phyloP scores from a whole-genome alignment of 2,329 filamentous ascomycete species.

The Trichoderma gracile region DNA sequence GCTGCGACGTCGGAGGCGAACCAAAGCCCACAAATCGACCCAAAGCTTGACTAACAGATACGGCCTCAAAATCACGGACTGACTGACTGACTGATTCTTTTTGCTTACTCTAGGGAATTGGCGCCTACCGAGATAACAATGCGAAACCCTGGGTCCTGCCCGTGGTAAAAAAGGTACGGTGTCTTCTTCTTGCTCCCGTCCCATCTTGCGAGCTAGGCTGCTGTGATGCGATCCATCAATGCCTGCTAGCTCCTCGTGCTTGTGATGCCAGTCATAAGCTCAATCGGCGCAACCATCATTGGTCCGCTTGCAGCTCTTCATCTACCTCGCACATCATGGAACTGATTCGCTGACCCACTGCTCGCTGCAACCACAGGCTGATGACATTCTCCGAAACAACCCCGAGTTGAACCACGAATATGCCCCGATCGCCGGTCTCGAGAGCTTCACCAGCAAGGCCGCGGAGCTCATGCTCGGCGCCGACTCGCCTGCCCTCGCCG shows the following conservation, averaged over 20 bases:
- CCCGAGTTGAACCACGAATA: constrained; percentile 97
- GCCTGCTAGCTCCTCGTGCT: not conserved
- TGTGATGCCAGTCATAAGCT: constrained; percentile 12
- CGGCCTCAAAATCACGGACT: not conserved
- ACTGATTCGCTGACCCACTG: constrained; percentile 18
- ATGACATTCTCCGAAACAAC: constrained; percentile 84
- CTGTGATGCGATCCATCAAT: not conserved
- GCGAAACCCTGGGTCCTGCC: constrained; percentile 97
- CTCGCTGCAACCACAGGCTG: constrained; percentile 61
- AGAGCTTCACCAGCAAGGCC: constrained; percentile 83
- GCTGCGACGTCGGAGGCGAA: constrained; percentile 19
- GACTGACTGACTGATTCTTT: constrained; percentile 24
- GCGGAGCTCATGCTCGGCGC: constrained; percentile 84
- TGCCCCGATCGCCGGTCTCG: constrained; percentile 88
- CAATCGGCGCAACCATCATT: constrained; percentile 20
- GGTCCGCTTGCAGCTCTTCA: not conserved
- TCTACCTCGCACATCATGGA: not conserved
- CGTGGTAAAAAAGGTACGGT: constrained; percentile 85
- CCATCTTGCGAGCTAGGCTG: not conserved
- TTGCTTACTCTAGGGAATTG: constrained; percentile 60
- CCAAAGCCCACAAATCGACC: constrained; percentile 11
- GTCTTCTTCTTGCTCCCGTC: not conserved
- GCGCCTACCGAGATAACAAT: constrained; percentile 91
- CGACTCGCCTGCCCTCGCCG: constrained; percentile 76
- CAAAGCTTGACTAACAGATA: constrained; percentile 15